Base-by-base conservation (phyloP, 495 filamentous ascomycete genomes). In the Thermothielavioides terrestris region DNA sequence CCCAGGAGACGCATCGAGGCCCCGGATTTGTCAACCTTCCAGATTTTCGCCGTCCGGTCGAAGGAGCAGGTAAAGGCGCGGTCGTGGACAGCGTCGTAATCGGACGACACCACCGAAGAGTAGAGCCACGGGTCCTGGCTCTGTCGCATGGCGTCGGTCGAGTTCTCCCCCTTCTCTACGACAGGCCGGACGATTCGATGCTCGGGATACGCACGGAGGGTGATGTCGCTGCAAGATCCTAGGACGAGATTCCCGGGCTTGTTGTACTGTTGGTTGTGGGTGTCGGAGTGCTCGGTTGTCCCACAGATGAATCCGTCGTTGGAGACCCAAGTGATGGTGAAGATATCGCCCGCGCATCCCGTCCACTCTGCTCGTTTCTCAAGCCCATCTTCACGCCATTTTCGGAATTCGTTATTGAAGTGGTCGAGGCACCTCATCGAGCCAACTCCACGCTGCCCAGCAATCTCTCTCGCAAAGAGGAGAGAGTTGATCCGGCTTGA, bases 251-350 rank as follows among this genome's bases (percentile, higher is more conserved):
- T 95, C 20, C 85, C 83, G 0, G 76, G 75, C 39, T 83, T 77
- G 56, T 95, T 95, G 65, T 95, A 95, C 45, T 88, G 82, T 69
- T 89, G 84, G 50, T 86, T 88, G 45, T 83, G 76, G 1, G 76
- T 63, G 59, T 95, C 88, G 1, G 79, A 80, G 48, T 86, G 79
- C 23, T 85, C 82, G 2, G 83, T 81, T 2, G 87, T 84, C 2
- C 89, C 89, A 44, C 74, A 77, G 22, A 79, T 53, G 44, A 78
- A 77, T n/a, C 55, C 60, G 6, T 71, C 67, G 46, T 77, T 65
- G 1, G 72, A 68, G 0, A 71, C 54, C 82, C 82, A 85, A 25
- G 66, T 68, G 11, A 81, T 66, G 20, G 74, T 77, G 37, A 69
- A 64, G 17, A 85, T 78, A 57, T 84, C 80, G 6, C 80, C 77